phyloP scores from a whole-genome alignment of 345 rosid species.

The Acer campestre region DNA sequence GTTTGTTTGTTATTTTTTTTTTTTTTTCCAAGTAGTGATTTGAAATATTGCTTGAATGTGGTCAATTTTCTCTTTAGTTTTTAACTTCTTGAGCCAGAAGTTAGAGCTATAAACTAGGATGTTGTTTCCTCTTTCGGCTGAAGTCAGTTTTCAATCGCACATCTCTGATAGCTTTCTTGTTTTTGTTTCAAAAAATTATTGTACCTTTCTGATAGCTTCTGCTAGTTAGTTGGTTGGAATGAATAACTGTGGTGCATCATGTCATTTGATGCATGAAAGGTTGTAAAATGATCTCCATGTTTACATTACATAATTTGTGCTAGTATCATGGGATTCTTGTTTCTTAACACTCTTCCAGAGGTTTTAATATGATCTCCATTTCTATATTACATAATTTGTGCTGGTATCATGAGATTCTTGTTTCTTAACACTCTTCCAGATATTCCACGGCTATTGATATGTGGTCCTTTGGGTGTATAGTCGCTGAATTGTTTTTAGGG shows the following conservation, averaged over 20 bases:
- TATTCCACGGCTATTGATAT: conserved; percentile 96
- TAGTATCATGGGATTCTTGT: conserved; percentile 2
- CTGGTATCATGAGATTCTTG: conserved; percentile 13
- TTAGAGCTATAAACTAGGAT: neutral
- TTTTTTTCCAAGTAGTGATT: neutral
- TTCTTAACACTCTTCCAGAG: neutral
- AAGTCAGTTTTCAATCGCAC: neutral
- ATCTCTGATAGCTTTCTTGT: neutral
- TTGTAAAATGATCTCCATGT: conserved; percentile 13
- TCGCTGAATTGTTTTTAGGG: conserved; percentile 98
- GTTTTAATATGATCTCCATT: conserved; percentile 10
- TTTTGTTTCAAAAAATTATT: neutral
- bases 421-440: conserved; percentile 64
- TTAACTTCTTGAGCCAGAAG: neutral
- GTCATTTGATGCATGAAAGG: conserved; percentile 1
- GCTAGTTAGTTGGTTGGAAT: neutral
- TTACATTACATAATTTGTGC: conserved; percentile 8
- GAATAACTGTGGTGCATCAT: neutral
- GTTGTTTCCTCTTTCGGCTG: neutral
- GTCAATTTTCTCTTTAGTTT: too few species aligned
- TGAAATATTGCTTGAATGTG: neutral
- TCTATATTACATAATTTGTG: conserved; percentile 9
- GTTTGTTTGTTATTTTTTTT: too few species aligned
- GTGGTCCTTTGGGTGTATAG: conserved; percentile 99
- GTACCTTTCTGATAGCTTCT: neutral